Conservation (phyloP, 768 basidiomycete species). For the Stropharia rugosoannulata region DNA sequence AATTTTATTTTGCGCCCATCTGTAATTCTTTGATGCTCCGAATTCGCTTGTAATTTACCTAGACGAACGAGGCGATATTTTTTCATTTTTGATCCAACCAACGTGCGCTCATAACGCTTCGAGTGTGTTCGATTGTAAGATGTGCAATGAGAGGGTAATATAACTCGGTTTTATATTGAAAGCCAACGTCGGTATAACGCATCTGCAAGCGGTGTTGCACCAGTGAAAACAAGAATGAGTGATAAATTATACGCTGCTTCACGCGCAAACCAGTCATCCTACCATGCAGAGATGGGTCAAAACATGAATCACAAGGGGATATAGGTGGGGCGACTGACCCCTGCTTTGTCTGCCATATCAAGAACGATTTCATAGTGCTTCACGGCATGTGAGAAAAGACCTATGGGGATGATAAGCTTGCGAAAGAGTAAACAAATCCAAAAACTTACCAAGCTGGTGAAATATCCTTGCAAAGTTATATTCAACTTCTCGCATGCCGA, state of each 20-base stretch:
- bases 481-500: conserved; percentile 73
- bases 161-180: conserved; percentile 53
- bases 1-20: too few species aligned
- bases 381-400: conserved; percentile 77
- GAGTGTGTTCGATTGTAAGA: too few species aligned
- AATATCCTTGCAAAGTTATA: conserved; percentile 92
- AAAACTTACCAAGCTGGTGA: conserved; percentile 79
- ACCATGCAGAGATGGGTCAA: background rate
- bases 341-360: conserved; percentile 49
- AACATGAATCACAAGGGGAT: background rate
- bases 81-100: too few species aligned
- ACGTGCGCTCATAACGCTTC: too few species aligned
- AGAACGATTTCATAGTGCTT: conserved; percentile 83
- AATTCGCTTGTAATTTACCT: background rate
- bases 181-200: conserved; percentile 77
- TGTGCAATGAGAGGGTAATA: too few species aligned
- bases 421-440: too few species aligned
- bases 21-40: background rate
- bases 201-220: conserved; percentile 69
- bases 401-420: conserved; percentile 35
- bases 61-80: too few species aligned
- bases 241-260: conserved; percentile 91
- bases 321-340: conserved; percentile 24
- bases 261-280: conserved; percentile 54
- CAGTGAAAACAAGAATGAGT: conserved; percentile 77